Conservation (phyloP, 345 rosid species). For the Citropsis articulata region DNA sequence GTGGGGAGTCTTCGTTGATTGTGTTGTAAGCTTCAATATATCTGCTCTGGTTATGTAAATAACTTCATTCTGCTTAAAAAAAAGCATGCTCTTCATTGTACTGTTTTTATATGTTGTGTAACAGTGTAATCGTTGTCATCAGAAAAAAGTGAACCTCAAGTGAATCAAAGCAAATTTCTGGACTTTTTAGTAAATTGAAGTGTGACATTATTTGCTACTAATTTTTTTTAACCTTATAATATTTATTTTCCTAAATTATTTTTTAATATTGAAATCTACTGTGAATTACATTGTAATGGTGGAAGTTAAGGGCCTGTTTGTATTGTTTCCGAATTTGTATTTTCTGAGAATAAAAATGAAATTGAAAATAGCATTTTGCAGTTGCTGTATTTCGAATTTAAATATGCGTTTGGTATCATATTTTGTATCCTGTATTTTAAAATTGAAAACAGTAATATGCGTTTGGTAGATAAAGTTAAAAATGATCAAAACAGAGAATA, state of each 20-base stretch:
- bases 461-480: too few relatives aligned
- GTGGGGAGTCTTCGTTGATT: conserved; percentile 28
- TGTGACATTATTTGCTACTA: not conserved
- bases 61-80: not conserved
- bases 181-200: not conserved
- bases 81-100: not conserved
- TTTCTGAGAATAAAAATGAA: too few relatives aligned
- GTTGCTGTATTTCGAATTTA: too few relatives aligned
- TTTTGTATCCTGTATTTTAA: too few relatives aligned
- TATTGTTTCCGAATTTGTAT: too few relatives aligned
- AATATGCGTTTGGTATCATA: too few relatives aligned
- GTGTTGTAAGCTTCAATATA: not conserved
- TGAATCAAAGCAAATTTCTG: not conserved
- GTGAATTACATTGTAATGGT: not conserved
- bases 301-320: too few relatives aligned
- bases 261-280: not conserved
- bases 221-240: too few relatives aligned
- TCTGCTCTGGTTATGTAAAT: not conserved
- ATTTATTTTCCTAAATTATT: not conserved
- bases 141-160: not conserved
- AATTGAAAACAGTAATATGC: too few relatives aligned
- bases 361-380: too few relatives aligned
- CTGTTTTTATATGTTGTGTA: not conserved
- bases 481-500: too few relatives aligned
- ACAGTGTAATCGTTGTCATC: not conserved